Evolutionary conservation across 306 rosid species (phyloP), one percentile per base, ranked within the genome.

Genomic region (Gillenia trifoliata): DNA sequence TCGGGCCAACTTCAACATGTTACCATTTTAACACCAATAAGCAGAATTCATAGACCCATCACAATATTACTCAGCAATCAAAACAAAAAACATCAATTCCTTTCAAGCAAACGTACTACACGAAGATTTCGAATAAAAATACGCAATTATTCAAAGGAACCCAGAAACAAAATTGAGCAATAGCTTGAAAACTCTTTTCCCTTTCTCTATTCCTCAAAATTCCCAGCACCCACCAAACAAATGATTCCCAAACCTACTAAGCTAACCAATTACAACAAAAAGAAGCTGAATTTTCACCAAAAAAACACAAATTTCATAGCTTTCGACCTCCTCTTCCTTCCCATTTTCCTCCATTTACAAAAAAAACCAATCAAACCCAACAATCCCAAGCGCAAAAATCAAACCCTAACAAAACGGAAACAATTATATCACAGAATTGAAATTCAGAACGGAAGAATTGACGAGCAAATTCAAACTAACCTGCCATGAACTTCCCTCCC

Each of bases 301-400:
- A 70, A 31, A 50, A 63, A 15, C 64, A 38, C 12, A 41, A 64
- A 67, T 66, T 47, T 49, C 47, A 22, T 64, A 25, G 54, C 25
- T 26, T 17, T 36, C 15, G 13, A 57, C 16, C 23, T 36, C 36
- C 38, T 25, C n/a, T 67, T 34, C 57, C 38, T 29, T 25, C 36
- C 64, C 56, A 15, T 26, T 66, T 66, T 57, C 69, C 68, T 69
- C 59, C 43, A 80, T 70, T 84, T 63, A 73, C 41, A 7, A 36
- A 49, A 36, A 49, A 29, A 34, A 25, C 49, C 70, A 33, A 65
- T 56, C 63, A 70, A 70, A 57, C 79, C 33, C 11, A 70, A 65
- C 41, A 45, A 60, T 36, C 57, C 62, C 65, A 71, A 6, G 64
- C 55, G 28, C 36, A 52, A 34, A 60, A 57, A 72, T 56, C 68